Evolutionary conservation across 306 rosid genomes (phyloP).

Genomic region (Sechiopsis laciniata): DNA sequence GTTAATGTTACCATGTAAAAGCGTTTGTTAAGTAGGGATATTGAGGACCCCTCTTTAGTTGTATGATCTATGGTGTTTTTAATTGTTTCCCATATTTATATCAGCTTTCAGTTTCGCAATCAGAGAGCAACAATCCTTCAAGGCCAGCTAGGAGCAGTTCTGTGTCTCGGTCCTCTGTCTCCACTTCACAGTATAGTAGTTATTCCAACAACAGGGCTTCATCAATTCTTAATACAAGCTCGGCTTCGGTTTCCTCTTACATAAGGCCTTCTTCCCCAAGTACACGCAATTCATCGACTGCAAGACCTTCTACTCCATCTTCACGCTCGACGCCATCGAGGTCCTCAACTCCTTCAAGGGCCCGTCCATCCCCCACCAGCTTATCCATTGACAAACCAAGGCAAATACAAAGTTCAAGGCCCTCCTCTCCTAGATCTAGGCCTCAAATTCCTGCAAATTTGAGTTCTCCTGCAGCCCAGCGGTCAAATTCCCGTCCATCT

Average conservation of each 20-base stretch:
- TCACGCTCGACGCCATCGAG: constrained; percentile 56
- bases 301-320: constrained; percentile 83
- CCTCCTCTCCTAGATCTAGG: constrained; percentile 90
- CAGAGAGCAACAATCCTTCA: constrained; percentile 58
- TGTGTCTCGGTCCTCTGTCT: constrained; percentile 66
- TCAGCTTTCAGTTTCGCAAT: constrained; percentile 90
- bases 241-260: constrained; percentile 94
- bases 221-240: constrained; percentile 83
- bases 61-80: not conserved
- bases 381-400: constrained; percentile 57
- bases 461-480: constrained; percentile 56
- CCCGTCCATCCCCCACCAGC: constrained; percentile 47
- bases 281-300: constrained; percentile 49
- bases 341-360: constrained; percentile 79
- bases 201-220: constrained; percentile 70
- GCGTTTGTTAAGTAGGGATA: not conserved
- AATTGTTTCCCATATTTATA: constrained; percentile 26
- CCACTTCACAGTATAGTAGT: constrained; percentile 54
- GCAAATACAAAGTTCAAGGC: constrained; percentile 64
- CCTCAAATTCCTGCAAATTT: constrained; percentile 85
- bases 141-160: constrained; percentile 97
- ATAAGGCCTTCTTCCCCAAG: constrained; percentile 77
- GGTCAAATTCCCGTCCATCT: constrained; percentile 71
- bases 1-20: not conserved
- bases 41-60: constrained; percentile 5